phyloP scores from a whole-genome alignment of 2,329 filamentous ascomycete species.

The Apiospora malaysiana region DNA sequence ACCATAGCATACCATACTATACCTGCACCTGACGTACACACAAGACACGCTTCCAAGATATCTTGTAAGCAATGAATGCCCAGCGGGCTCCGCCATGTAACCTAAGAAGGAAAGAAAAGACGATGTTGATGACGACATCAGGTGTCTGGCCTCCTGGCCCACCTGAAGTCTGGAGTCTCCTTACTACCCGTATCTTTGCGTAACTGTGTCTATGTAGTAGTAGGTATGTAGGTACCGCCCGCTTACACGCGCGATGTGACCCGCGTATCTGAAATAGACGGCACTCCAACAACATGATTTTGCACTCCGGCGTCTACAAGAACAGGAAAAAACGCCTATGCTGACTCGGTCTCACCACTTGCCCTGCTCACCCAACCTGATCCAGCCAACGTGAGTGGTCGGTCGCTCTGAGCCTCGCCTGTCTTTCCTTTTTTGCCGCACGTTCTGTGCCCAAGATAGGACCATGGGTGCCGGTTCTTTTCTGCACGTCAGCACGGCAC shows the following conservation, averaged over 20 bases:
- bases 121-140: not conserved
- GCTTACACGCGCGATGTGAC: not conserved
- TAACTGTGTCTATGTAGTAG: not conserved
- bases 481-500: not conserved
- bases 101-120: not conserved
- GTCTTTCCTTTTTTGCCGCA: not conserved
- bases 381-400: not conserved
- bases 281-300: not conserved
- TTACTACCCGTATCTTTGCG: no score
- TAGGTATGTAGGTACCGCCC: not conserved
- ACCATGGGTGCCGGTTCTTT: not conserved
- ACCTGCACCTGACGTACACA: no score
- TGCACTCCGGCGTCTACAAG: not conserved
- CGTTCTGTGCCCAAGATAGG: not conserved
- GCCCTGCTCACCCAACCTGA: not conserved
- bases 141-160: not conserved
- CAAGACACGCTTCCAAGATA: no score
- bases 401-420: not conserved
- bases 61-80: not conserved
- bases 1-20: not conserved
- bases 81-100: not conserved
- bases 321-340: not conserved
- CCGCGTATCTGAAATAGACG: conserved; percentile 17
- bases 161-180: no score
- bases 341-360: not conserved